Base-by-base conservation (phyloP, 176 grass and related monocot species). In the Zizania latifolia region DNA sequence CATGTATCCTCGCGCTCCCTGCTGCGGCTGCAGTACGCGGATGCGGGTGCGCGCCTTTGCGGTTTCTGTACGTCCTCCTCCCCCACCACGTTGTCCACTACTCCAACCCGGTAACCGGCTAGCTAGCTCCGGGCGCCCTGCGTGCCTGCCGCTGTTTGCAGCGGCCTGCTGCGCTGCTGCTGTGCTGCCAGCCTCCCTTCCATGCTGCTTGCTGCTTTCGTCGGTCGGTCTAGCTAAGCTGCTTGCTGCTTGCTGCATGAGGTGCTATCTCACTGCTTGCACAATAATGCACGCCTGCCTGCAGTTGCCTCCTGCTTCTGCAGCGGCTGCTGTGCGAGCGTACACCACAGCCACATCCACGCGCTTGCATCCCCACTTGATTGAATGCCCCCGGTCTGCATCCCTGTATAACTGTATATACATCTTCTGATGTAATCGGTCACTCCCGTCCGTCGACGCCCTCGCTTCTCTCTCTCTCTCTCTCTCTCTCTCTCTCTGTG, bases 261-360 rank as follows among this genome's bases (percentile, higher is more conserved):
- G 59, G 76, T 66, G 62, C 50, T 26, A 15, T 30, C 65, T 67
- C 73, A 36, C 79, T 82, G 66, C 73, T 58, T 72, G 72, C 72
- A 72, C 79, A 78, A 82, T 87, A 78, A 87, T 82, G 58, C 73
- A 10, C 65, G 85, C 78, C 57, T 80, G 27, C n/a, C 48, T 53
- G 48, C 48, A 53, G 7, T 22, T 22, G 48, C 40, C 40, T 15
- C 46, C 48, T 53, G 12, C 40, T 53, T 4, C 48, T 53, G 6
- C 48, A 3, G 48, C n/a, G 3, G 44, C 44, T 22, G 48, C n/a
- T 53, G 19, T 17, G 60, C 27, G 27, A 58, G 70, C 14, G 60
- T 40, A 58, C 35, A 56, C 48, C 59, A 68, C 45, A 51, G 51
- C 41, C 55, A 19, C 71, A 39, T 31, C 64, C 59, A 32, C 58